These are phyloP conservation scores for Chenopodium suecicum DNA, from an alignment of 148 eudicot species.

Conservation along the genomic window DNA sequence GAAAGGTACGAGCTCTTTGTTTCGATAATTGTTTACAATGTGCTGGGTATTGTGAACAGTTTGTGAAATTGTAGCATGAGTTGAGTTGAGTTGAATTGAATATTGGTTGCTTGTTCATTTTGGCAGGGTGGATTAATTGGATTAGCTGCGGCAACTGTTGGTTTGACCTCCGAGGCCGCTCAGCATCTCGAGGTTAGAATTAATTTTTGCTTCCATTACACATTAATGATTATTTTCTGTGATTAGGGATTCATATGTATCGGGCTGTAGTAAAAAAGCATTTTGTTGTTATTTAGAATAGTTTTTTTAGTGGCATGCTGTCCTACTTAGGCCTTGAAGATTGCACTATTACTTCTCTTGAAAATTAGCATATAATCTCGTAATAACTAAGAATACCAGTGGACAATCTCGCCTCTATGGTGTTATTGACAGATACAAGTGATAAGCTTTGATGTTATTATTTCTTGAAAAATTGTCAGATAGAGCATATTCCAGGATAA, in stretches of 20 bases:
- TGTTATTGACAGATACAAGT: no score
- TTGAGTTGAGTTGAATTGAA: not conserved
- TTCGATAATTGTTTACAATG: not conserved
- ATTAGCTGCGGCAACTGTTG: conserved; percentile 95
- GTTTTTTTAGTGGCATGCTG: not conserved
- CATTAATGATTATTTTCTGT: not conserved
- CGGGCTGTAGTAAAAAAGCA: not conserved
- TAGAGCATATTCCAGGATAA: not conserved
- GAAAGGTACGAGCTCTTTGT: conserved; percentile 45
- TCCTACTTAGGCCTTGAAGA: not conserved
- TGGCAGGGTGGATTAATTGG: conserved; percentile 97
- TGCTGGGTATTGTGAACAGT: not conserved
- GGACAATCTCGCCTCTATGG: no score
- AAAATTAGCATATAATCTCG: not conserved
- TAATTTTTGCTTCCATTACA: not conserved
- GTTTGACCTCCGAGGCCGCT: conserved; percentile 80
- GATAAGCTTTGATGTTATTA: not conserved
- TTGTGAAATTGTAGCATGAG: not conserved
- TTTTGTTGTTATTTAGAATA: not conserved
- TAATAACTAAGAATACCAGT: no score
- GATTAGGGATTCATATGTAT: not conserved
- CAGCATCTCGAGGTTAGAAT: conserved; percentile 88
- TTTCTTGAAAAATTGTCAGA: not conserved
- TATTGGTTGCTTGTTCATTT: conserved; percentile 13
- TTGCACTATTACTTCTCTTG: not conserved